These are phyloP conservation scores for Ustilago cynodontis DNA, from an alignment of 1,284 basidiomycete genomes.

Conservation along the genomic window DNA sequence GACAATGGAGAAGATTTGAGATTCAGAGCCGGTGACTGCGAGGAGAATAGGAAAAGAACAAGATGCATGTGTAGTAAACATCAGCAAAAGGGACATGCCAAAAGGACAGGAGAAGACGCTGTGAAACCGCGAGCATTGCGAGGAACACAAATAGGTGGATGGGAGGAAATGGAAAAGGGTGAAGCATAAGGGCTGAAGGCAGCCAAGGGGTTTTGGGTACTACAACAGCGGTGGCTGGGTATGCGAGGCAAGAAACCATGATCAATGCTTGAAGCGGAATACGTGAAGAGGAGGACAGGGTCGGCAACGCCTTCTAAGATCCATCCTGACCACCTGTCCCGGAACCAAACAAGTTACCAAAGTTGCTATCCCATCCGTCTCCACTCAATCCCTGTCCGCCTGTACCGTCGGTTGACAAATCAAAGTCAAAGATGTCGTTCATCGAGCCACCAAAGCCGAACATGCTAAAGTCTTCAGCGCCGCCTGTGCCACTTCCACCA, in stretches of 20 bases:
- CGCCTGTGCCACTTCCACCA: slow-evolving; percentile 14
- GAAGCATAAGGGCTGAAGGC: background rate
- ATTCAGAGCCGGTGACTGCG: slow-evolving; percentile 38
- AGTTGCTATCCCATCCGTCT: slow-evolving; percentile 56
- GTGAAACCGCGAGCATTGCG: slow-evolving; percentile 3
- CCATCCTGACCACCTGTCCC: slow-evolving; percentile 42
- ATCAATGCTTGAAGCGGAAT: too few species aligned
- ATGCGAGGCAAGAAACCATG: background rate
- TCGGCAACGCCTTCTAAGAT: slow-evolving; percentile 14
- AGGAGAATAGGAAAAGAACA: slow-evolving; percentile 6
- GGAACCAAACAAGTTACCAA: slow-evolving; percentile 52
- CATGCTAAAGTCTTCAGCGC: slow-evolving; percentile 63
- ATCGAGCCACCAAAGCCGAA: slow-evolving; percentile 61
- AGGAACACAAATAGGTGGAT: background rate
- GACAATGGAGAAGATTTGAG: background rate
- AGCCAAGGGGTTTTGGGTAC: background rate
- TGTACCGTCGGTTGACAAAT: slow-evolving; percentile 52
- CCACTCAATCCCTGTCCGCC: slow-evolving; percentile 36
- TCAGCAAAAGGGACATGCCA: slow-evolving; percentile 8
- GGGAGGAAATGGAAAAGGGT: slow-evolving; percentile 1
- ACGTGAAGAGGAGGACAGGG: too few species aligned
- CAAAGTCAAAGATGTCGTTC: slow-evolving; percentile 67
- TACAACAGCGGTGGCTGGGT: background rate
- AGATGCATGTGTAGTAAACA: slow-evolving; percentile 10
- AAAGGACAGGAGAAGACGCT: slow-evolving; percentile 10